Base-by-base conservation (phyloP, 305 asterid genomes). In the Fraxinus albicans region DNA sequence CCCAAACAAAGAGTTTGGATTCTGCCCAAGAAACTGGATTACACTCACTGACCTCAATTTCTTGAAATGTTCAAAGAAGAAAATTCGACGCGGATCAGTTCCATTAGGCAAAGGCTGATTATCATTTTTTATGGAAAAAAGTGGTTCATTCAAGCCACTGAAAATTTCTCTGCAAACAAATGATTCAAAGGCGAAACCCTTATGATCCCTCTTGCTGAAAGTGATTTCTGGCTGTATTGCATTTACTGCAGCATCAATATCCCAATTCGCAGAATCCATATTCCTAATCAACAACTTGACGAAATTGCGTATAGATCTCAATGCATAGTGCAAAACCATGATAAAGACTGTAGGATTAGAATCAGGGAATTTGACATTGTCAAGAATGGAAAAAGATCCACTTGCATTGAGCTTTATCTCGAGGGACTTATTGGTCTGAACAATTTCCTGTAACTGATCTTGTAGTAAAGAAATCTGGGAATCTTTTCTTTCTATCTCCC, bases 351-450 rank as follows among this genome's bases (percentile, higher is more conserved):
- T 91, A 1, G 88, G 87, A 80, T 86, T 90, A n/a, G 77, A 60
- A 35, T 86, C 89, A 1, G 95, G 90, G 81, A 91, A 89, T 23
- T 79, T 81, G 44, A 93, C 92, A 55, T 73, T 85, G 78, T 95
- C 98, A 55, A 95, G 97, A 73, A 94, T 80, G 21, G 99, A 93
- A 85, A 90, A 95, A 40, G 93, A 83, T 36, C 98, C 99, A 77
- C 96, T 92, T 0, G 96, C 98, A 25, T 90, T 94, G 76, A 96
- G 83, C 91, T 89, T 93, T 50, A 83, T 90, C 85, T 94, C 98
- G 44, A 92, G 77, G 40, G 91, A 58, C 27, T 76, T 96, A 50
- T 94, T 94, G 73, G 29, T 75, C 63, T 83, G 86, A 8, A 40
- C 58, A 4, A 80, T 76, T 38, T 90, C 93, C 17, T 42, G 70